phyloP scores from a whole-genome alignment of 768 basidiomycete species.

The Paxillus involutus region DNA sequence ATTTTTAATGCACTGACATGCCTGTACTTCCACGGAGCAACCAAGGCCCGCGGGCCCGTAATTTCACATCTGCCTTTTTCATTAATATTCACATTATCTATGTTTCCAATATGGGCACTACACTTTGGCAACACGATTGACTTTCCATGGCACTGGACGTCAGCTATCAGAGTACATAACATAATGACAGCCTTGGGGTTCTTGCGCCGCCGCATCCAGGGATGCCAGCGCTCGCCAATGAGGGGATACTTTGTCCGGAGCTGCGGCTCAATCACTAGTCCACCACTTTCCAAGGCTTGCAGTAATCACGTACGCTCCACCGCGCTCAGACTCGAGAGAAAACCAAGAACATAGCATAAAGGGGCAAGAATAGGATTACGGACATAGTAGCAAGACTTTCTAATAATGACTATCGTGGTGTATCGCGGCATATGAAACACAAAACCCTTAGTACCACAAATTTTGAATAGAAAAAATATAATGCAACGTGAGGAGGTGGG shows the following conservation, averaged over 20 bases:
- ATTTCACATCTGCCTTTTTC: neutral
- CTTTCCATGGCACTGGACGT: neutral
- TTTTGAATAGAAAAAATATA: neutral
- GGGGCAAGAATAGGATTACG: constrained; percentile 7
- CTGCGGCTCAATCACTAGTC: neutral
- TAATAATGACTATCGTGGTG: constrained; percentile 21
- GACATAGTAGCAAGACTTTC: constrained; percentile 15
- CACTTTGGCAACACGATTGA: neutral
- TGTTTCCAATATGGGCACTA: no score
- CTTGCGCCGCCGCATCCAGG: neutral
- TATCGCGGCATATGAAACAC: constrained; percentile 16
- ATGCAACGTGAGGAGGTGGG: constrained; percentile 4
- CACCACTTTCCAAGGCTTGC: no score
- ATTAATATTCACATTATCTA: no score
- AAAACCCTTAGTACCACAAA: constrained; percentile 16
- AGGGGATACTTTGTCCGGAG: neutral
- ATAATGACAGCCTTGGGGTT: neutral
- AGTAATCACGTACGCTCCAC: neutral
- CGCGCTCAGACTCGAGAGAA: neutral
- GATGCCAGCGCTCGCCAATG: neutral
- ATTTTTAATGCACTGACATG: no score
- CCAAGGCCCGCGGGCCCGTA: neutral
- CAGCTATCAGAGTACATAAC: neutral
- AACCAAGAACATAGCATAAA: constrained; percentile 7
- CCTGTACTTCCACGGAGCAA: neutral